These are phyloP conservation scores for Citrus cavaleriei DNA, from an alignment of 345 rosid species.

Conservation along the genomic window DNA sequence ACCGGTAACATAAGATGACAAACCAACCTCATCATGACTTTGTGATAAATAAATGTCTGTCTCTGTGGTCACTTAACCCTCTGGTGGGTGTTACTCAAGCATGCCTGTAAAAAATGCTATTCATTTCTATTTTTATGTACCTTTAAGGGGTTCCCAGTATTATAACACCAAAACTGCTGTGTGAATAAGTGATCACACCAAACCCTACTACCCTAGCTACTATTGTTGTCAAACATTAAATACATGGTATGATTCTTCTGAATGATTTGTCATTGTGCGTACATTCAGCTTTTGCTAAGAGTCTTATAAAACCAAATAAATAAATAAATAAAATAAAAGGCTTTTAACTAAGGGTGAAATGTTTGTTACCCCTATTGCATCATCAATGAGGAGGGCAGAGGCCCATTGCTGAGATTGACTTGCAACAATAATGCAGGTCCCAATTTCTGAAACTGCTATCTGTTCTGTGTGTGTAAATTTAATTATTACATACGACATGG, in stretches of 20 bases:
- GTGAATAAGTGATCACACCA: not conserved
- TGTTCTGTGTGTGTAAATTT: not conserved
- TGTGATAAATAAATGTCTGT: not conserved
- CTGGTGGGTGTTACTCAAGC: not conserved
- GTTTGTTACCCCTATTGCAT: not conserved
- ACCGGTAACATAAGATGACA: not conserved
- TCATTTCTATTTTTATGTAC: not conserved
- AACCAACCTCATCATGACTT: not conserved
- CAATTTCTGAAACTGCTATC: constrained; percentile 18
- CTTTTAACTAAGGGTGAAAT: not conserved
- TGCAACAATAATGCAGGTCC: constrained; percentile 24
- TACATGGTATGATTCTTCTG: too few relatives aligned
- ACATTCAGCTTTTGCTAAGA: too few relatives aligned
- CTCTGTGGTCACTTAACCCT: not conserved
- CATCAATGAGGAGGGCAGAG: not conserved
- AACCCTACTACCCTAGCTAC: not conserved
- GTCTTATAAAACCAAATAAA: too few relatives aligned
- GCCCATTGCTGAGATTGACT: not conserved
- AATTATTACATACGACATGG: constrained; percentile 27
- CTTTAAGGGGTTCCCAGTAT: not conserved
- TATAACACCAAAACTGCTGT: not conserved
- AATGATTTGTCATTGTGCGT: too few relatives aligned
- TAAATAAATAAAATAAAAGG: too few relatives aligned
- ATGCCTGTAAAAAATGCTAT: not conserved
- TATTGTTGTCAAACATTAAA: not conserved